Conservation (phyloP, 148 eudicot species). For the Simmondsia chinensis region DNA sequence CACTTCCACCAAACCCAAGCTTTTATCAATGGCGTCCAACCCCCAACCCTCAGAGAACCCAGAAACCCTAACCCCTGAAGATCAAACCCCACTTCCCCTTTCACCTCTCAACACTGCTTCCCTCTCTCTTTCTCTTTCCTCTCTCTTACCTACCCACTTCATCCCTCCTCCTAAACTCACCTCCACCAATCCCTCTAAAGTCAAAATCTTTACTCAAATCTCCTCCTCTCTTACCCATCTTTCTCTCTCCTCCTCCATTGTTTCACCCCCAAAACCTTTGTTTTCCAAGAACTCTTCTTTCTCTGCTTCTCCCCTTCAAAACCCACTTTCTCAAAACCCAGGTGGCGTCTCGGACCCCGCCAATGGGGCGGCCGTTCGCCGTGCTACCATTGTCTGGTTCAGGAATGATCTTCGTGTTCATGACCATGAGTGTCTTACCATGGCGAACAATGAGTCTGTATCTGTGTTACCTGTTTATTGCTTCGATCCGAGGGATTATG, state of each 20-base stretch:
- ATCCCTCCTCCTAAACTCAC: slow-evolving; percentile 32
- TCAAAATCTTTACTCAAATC: slow-evolving; percentile 59
- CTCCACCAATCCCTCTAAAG: slow-evolving; percentile 21
- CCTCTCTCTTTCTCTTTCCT: slow-evolving; percentile 62
- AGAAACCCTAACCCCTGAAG: slow-evolving; percentile 18
- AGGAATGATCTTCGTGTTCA: slow-evolving; percentile 78
- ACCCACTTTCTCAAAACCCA: slow-evolving; percentile 50
- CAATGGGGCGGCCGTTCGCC: slow-evolving; percentile 49
- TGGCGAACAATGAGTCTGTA: slow-evolving; percentile 66
- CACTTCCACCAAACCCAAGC: not conserved
- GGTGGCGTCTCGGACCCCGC: slow-evolving; percentile 72
- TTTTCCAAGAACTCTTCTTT: slow-evolving; percentile 39
- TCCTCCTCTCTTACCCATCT: slow-evolving; percentile 33
- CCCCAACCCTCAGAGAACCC: slow-evolving; percentile 11
- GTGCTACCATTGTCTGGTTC: slow-evolving; percentile 75
- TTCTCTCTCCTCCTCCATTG: slow-evolving; percentile 38
- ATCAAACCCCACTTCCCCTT: slow-evolving; percentile 4
- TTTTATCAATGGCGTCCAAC: slow-evolving; percentile 15
- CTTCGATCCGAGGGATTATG: slow-evolving; percentile 79
- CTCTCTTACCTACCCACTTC: slow-evolving; percentile 48
- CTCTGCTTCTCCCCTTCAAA: slow-evolving; percentile 59
- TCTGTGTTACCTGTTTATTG: slow-evolving; percentile 84
- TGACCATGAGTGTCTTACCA: slow-evolving; percentile 64
- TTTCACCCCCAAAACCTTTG: slow-evolving; percentile 33
- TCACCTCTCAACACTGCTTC: slow-evolving; percentile 44